Base-by-base conservation (phyloP, 2,329 filamentous ascomycete species). In the Exophiala sp. region DNA sequence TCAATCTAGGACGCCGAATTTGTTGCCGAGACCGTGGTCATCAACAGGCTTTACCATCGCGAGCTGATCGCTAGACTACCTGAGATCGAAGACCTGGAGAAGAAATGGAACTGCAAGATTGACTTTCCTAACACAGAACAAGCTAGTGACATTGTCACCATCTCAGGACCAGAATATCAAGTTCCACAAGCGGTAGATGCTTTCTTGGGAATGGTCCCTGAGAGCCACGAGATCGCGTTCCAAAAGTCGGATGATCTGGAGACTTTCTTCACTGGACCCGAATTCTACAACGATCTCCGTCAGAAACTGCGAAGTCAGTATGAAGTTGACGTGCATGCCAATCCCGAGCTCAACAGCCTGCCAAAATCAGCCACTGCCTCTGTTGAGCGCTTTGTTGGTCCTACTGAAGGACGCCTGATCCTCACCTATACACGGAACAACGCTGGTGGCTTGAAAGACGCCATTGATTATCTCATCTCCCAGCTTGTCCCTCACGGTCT, bases 31-130 rank as follows among this genome's bases (percentile, higher is more conserved):
- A 89, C 89, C 55, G 91, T 96, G 62, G 88, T 89, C 62, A 91
- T 97, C 65, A 92, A 97, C 69, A 89, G 94, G 49, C 79, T 99
- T 53, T 96, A 96, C 70, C 94, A 99, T 68, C 89, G 94, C 61
- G 90, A 96, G 73, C 84, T 99, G 57, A 87, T 99, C 68, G 83
- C 89, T 55, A 89, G 91, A 55, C 86, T 97, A 61, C 78, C 83
- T 41, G 89, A 96, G 67, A 90, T 99, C 54, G 92, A 97, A 62
- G 89, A 94, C 64, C 80, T 99, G 47, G 94, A 99, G 77, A 95
- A 95, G 79, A 96, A 96, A 75, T 97, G 91, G 87, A 97, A 97
- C 72, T 99, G 94, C 85, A 97, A 97, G 78, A 95, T 99, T 67
- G 89, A 91, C 63, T 99, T 99, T 69, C 94, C 94, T 6, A 96